phyloP scores from a whole-genome alignment of 2,329 filamentous ascomycete genomes.

The Chaetomium strumarium region DNA sequence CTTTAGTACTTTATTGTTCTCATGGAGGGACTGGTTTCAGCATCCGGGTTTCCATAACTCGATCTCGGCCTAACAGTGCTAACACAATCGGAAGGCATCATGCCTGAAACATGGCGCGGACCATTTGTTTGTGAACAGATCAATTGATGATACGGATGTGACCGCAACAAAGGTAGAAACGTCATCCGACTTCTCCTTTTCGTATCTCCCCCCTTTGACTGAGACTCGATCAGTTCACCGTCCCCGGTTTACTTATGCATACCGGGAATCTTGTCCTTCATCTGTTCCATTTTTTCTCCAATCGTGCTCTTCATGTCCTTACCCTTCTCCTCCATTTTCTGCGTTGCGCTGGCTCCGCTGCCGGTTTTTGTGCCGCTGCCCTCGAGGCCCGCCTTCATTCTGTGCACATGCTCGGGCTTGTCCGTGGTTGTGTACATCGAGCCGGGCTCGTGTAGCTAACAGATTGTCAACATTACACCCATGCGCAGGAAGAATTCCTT shows the following conservation, averaged over 20 bases:
- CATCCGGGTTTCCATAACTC: no score
- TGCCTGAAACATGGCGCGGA: no score
- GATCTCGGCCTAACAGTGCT: no score
- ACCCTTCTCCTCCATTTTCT: conserved; percentile 11
- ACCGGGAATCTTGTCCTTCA: conserved; percentile 17
- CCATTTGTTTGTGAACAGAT: no score
- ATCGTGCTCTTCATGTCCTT: conserved; percentile 9
- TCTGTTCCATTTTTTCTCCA: conserved; percentile 13
- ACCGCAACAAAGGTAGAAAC: no score
- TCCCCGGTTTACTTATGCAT: conserved; percentile 12
- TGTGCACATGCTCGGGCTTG: conserved; percentile 9
- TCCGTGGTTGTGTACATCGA: conserved; percentile 17
- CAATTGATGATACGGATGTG: no score
- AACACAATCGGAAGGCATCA: no score
- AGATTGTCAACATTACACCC: not conserved
- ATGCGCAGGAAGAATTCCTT: not conserved
- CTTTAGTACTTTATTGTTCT: no score
- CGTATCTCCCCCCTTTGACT: not conserved
- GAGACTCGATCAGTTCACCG: not conserved
- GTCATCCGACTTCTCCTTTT: not conserved
- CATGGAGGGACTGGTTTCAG: no score
- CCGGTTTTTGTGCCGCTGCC: conserved; percentile 1
- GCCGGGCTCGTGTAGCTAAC: conserved; percentile 20
- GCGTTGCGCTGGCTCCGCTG: not conserved
- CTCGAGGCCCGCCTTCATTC: conserved; percentile 16